These are phyloP conservation scores for Panellus pusillus DNA, from an alignment of 768 basidiomycete species.

Conservation along the genomic window DNA sequence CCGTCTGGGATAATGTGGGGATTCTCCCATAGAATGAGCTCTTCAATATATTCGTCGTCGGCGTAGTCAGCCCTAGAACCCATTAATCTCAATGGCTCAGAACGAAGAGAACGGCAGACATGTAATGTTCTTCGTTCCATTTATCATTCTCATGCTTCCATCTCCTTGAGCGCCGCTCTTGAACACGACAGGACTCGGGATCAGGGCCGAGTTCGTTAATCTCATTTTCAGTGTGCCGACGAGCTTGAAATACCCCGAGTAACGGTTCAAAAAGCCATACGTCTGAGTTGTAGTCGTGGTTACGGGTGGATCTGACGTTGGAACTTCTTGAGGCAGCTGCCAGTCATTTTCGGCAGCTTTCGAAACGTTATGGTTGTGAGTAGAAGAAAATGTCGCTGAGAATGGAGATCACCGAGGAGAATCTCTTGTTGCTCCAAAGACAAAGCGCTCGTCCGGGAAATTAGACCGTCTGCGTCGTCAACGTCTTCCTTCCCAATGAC, in stretches of 20 bases:
- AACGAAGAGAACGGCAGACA: slow-evolving; percentile 44
- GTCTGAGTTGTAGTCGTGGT: slow-evolving; percentile 43
- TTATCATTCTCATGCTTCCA: slow-evolving; percentile 68
- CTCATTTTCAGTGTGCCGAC: slow-evolving; percentile 77
- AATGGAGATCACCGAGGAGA: slow-evolving; percentile 45
- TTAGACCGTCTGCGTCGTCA: slow-evolving; percentile 41
- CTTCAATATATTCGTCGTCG: slow-evolving; percentile 74
- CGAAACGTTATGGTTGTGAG: slow-evolving; percentile 11
- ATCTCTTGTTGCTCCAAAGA: slow-evolving; percentile 62
- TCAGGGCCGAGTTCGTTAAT: slow-evolving; percentile 74
- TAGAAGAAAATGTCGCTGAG: slow-evolving; percentile 2
- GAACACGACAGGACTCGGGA: slow-evolving; percentile 53
- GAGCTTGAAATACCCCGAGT: slow-evolving; percentile 75
- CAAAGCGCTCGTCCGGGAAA: slow-evolving; percentile 42
- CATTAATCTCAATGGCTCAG: slow-evolving; percentile 2
- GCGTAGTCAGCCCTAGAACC: slow-evolving; percentile 74
- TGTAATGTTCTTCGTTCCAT: slow-evolving; percentile 84
- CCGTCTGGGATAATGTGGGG: slow-evolving; percentile 42
- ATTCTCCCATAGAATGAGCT: slow-evolving; percentile 66
- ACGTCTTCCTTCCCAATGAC: slow-evolving; percentile 44
- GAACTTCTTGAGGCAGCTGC: slow-evolving; percentile 67
- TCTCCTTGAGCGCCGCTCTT: slow-evolving; percentile 55
- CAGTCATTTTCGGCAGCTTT: slow-evolving; percentile 78
- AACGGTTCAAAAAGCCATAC: slow-evolving; percentile 78
- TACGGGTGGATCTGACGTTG: slow-evolving; percentile 39